Evolutionary conservation across 352 stramenopile genomes (phyloP).

Genomic region (Nothophytophthora sp.): DNA sequence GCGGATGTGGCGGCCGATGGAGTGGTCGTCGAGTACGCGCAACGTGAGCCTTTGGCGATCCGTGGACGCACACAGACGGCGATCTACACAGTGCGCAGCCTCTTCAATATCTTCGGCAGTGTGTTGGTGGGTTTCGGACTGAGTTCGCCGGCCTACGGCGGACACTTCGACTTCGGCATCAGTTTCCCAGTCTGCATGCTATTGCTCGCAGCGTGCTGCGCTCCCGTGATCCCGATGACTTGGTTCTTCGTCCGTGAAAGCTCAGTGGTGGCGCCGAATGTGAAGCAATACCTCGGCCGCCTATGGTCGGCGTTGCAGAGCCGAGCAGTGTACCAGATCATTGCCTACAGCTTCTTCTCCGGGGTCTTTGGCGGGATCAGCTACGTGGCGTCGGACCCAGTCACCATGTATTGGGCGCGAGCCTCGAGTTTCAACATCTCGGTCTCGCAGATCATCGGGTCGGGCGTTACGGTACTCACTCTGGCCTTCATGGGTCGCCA

Average conservation of each 20-base stretch:
- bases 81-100: slow-evolving; percentile 44
- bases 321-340: slow-evolving; percentile 55
- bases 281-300: slow-evolving; percentile 40
- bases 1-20: slow-evolving; percentile 53
- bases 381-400: slow-evolving; percentile 46
- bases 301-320: slow-evolving; percentile 47
- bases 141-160: slow-evolving; percentile 41
- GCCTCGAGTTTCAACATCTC: slow-evolving; percentile 50
- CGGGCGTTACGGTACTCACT: slow-evolving; percentile 39
- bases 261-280: slow-evolving; percentile 26
- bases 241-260: slow-evolving; percentile 57
- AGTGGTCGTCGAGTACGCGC: slow-evolving; percentile 59
- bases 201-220: slow-evolving; percentile 31
- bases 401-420: slow-evolving; percentile 54
- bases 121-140: slow-evolving; percentile 43
- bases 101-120: slow-evolving; percentile 42
- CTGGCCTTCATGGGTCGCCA: slow-evolving; percentile 48
- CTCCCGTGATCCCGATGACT: slow-evolving; percentile 48
- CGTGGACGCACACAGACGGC: slow-evolving; percentile 55
- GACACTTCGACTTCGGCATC: slow-evolving; percentile 45
- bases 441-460: slow-evolving; percentile 41
- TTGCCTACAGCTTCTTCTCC: slow-evolving; percentile 47
- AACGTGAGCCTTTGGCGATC: slow-evolving; percentile 49
- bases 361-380: slow-evolving; percentile 45
- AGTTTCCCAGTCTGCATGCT: slow-evolving; percentile 40